Evolutionary conservation across 106 monocot species (phyloP).

Genomic region (Dioscorea zingiberensis): DNA sequence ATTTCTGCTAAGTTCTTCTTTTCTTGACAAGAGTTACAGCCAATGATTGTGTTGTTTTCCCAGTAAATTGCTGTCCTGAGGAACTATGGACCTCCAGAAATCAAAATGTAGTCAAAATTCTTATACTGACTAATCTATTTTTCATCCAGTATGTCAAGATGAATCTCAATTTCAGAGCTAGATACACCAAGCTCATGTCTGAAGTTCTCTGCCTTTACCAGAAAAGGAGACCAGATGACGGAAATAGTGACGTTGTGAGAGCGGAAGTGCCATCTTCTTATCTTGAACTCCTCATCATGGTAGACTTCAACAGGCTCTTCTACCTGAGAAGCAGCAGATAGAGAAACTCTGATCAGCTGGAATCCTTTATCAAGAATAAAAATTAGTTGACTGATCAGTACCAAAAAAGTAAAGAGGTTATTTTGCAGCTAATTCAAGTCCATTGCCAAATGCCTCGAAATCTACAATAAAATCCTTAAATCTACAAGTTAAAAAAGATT

Average conservation of each 20-base stretch:
- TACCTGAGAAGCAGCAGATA: constrained; percentile 26
- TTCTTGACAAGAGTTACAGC: constrained; percentile 66
- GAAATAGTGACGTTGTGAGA: constrained; percentile 71
- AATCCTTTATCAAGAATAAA: neutral
- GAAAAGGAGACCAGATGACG: constrained; percentile 71
- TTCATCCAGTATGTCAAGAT: constrained; percentile 57
- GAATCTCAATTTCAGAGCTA: constrained; percentile 43
- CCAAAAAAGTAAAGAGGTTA: no score
- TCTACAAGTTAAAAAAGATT: no score
- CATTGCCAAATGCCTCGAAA: no score
- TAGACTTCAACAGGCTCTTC: constrained; percentile 49
- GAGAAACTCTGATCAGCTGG: neutral
- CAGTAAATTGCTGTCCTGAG: constrained; percentile 66
- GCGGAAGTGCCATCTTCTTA: constrained; percentile 56
- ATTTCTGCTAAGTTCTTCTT: constrained; percentile 23
- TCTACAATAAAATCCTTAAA: no score
- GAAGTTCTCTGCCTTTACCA: constrained; percentile 59
- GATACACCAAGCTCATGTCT: constrained; percentile 54
- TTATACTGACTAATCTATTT: constrained; percentile 49
- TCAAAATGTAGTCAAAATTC: constrained; percentile 52
- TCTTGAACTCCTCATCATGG: constrained; percentile 54
- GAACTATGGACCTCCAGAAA: constrained; percentile 76
- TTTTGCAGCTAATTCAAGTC: no score
- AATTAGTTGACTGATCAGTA: no score
- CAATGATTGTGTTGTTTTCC: constrained; percentile 45